Evolutionary conservation across 2,329 filamentous ascomycete genomes (phyloP), one percentile per base, ranked within the genome.

Genomic region (Coniella vitis): DNA sequence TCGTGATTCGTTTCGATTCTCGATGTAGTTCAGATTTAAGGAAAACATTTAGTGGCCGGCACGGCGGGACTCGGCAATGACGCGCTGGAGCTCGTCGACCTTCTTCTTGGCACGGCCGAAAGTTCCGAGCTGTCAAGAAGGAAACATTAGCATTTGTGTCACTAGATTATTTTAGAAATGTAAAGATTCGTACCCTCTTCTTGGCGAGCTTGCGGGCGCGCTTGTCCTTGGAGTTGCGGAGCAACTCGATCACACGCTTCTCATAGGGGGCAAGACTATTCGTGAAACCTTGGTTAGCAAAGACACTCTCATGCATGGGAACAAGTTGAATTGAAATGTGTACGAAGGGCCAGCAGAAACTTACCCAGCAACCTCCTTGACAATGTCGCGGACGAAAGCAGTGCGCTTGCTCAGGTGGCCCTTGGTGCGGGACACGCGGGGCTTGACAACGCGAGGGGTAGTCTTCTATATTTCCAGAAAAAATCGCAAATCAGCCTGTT

Each of bases 151-250:
- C 53, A 43, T 12, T 5, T 19, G 10, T 20, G 16, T 29, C 3
- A 9, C 14, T 8, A 17, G 32, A 31, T 13, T 5, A 21, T 47
- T 53, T 39, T 14, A 41, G 22, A 12, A n/a, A 45, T 17, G 29
- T 16, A 12, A 37, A 19, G 49, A 53, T n/a, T 81, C 86, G 62
- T 82, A 91, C 87, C 74, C 91, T 85, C 87, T 95, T 96, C 90
- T 97, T 97, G 67, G 91, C 91, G 68, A 96, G 87, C 86, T 96
- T 96, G 65, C 91, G 84, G 67, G 91, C 91, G 75, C 91, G 89
- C 88, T 97, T 97, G 78, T 98, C 93, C 81, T 95, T 94, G 79
- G 82, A 86, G 87, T 98, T 98, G 68, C 93, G 89, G 75, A 98
- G 86, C 71, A 98, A 79, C 83, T 98, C 93, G 70, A 98, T 95